Conservation (phyloP, 2,329 filamentous ascomycete species). For the Aureobasidium sp. region DNA sequence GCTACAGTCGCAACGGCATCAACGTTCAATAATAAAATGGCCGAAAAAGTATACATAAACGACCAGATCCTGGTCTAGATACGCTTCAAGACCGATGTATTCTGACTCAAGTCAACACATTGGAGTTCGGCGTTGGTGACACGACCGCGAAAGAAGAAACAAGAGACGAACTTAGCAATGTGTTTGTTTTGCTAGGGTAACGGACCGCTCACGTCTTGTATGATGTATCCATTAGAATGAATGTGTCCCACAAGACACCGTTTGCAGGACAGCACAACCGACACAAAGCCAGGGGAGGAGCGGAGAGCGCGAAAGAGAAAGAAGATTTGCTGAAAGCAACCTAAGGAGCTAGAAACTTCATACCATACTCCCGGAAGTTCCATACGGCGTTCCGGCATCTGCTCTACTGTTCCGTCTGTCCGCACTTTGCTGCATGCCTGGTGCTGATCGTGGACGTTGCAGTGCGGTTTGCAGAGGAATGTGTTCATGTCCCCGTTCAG, state of each 20-base stretch:
- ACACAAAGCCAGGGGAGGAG: background rate
- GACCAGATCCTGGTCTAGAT: background rate
- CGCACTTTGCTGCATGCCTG: background rate
- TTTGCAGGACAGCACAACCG: background rate
- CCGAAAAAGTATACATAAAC: constrained; percentile 1
- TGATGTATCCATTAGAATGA: background rate
- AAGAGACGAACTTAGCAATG: background rate
- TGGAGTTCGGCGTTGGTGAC: background rate
- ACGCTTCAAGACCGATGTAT: background rate
- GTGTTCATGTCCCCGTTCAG: background rate
- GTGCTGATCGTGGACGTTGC: background rate
- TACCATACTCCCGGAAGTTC: background rate
- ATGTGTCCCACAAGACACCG: background rate
- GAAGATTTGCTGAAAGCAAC: constrained; percentile 7
- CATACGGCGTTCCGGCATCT: background rate
- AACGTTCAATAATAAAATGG: constrained; percentile 7
- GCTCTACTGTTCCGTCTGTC: background rate
- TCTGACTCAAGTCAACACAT: background rate
- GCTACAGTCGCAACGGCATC: background rate
- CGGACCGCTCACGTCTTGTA: background rate
- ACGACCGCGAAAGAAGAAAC: background rate
- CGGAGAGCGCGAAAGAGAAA: background rate
- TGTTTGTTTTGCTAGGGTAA: background rate
- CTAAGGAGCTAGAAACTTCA: background rate
- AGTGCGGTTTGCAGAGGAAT: background rate